Base-by-base conservation (phyloP, 2,329 filamentous ascomycete genomes). In the Polytolypa hystricis region DNA sequence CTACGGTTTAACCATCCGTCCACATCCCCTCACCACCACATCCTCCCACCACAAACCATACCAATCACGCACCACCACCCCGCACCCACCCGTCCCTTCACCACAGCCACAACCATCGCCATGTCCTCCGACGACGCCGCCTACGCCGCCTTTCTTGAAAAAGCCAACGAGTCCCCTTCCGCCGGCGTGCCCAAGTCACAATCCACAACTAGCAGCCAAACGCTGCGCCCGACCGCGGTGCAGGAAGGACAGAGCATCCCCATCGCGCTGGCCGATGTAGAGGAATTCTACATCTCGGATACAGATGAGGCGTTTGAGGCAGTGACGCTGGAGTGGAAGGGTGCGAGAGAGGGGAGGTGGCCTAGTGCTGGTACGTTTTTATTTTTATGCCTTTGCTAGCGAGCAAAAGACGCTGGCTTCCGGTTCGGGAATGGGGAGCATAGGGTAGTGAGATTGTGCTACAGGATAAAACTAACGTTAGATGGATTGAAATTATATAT, bases 281-380 rank as follows among this genome's bases (percentile, higher is more conserved):
- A 80, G 39, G 71, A 69, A 29, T 78, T 80, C 53, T 93, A 91
- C 58, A 60, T 74, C 11, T 91, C 81, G 43, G 87, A 94, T 41
- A 77, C 84, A 19, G 86, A 94, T 56, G 84, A 93, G 66, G 79
- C 81, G 4, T 94, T 93, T 58, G 77, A 82, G 55, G 75, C 77
- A 3, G 83, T 94, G 4, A 75, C 72, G 36, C 56, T 93, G 47
- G 69, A 67, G 46, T 84, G 72, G 57, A 49, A 56, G 23, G 56
- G 50, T 1, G 58, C 58, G 10, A 37, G 40, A 17, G 44, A 45
- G 35, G 58, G 56, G 2, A 34, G 42, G 8, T 61, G 57, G 57
- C 59, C 59, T 25, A 53, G 49, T 39, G 40, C 48, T 39, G 47
- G 58, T 61, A 54, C 34, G 48, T 48, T 23, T 20, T 25, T 19